These are phyloP conservation scores for Casaregolazyma lundiana DNA, from an alignment of 1,139 yeast genomes.

Conservation along the genomic window DNA sequence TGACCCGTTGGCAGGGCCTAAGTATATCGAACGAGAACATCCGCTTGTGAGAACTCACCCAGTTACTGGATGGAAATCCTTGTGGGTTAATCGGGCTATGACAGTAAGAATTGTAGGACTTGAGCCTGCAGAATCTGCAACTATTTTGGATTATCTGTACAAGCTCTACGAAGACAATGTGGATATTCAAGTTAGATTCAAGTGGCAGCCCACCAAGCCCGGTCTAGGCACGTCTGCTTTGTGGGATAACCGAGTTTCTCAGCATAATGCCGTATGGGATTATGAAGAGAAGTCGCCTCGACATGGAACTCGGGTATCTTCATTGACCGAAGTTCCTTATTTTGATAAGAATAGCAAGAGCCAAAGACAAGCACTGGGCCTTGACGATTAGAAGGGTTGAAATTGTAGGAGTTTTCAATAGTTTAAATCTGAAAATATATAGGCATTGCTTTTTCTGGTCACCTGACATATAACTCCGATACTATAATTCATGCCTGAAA, in stretches of 20 bases:
- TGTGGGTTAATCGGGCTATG: slow-evolving; percentile 44
- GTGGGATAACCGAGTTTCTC: slow-evolving; percentile 55
- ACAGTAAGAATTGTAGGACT: slow-evolving; percentile 44
- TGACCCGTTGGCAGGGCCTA: slow-evolving; percentile 43
- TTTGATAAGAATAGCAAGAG: slow-evolving; percentile 50
- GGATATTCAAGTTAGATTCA: slow-evolving; percentile 52
- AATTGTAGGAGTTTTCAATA: not conserved
- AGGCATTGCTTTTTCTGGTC: not conserved
- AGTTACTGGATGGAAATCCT: slow-evolving; percentile 51
- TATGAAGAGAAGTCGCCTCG: slow-evolving; percentile 48
- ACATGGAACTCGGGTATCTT: slow-evolving; percentile 57
- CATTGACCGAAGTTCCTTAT: slow-evolving; percentile 52
- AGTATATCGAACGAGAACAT: slow-evolving; percentile 41
- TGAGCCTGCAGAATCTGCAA: slow-evolving; percentile 39
- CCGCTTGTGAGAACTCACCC: slow-evolving; percentile 50
- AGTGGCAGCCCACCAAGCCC: slow-evolving; percentile 46
- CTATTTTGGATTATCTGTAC: slow-evolving; percentile 40
- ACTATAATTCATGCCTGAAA: too few relatives aligned
- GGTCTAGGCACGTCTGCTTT: slow-evolving; percentile 53
- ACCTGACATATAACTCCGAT: not conserved
- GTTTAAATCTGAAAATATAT: not conserved
- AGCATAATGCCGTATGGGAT: slow-evolving; percentile 48
- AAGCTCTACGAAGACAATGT: slow-evolving; percentile 42
- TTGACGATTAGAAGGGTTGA: not conserved
- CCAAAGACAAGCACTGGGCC: slow-evolving; percentile 47